Evolutionary conservation across 495 filamentous ascomycete genomes (phyloP).

Genomic region (Penicillium egyptiacum): DNA sequence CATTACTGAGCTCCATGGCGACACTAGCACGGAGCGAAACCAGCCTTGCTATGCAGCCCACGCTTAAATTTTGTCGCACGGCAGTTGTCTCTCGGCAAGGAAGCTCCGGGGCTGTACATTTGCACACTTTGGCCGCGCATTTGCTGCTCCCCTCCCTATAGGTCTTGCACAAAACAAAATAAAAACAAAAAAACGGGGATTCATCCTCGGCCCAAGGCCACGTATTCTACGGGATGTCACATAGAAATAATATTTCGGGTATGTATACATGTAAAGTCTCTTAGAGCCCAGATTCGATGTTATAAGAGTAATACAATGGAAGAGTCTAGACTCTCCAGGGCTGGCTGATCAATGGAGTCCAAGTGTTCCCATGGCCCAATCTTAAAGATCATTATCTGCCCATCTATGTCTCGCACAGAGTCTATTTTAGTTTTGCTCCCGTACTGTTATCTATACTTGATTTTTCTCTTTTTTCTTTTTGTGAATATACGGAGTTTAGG

Average conservation of each 20-base stretch:
- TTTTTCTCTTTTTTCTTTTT: neutral
- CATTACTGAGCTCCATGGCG: slow-evolving; percentile 19
- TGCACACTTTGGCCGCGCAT: neutral
- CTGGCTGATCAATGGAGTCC: slow-evolving; percentile 1
- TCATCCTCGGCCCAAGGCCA: slow-evolving; percentile 2
- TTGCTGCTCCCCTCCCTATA: neutral
- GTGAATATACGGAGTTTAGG: neutral
- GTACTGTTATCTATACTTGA: neutral
- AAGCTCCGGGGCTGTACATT: neutral
- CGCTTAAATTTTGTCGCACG: slow-evolving; percentile 11
- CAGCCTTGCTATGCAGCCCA: slow-evolving; percentile 24
- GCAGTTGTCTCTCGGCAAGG: neutral
- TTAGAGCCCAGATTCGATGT: slow-evolving; percentile 1
- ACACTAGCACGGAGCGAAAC: slow-evolving; percentile 18
- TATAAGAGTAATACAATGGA: slow-evolving; percentile 1
- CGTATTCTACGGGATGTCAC: slow-evolving; percentile 1
- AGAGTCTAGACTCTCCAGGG: slow-evolving; percentile 6
- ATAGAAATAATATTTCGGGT: neutral
- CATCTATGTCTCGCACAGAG: neutral
- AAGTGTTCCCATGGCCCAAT: neutral
- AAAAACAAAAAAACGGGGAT: neutral
- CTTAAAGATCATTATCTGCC: neutral
- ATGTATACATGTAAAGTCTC: slow-evolving; percentile 14
- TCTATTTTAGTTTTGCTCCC: neutral
- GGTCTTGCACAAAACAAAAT: neutral